Base-by-base conservation (phyloP, 2,329 filamentous ascomycete genomes). In the Venturia oleaginea region DNA sequence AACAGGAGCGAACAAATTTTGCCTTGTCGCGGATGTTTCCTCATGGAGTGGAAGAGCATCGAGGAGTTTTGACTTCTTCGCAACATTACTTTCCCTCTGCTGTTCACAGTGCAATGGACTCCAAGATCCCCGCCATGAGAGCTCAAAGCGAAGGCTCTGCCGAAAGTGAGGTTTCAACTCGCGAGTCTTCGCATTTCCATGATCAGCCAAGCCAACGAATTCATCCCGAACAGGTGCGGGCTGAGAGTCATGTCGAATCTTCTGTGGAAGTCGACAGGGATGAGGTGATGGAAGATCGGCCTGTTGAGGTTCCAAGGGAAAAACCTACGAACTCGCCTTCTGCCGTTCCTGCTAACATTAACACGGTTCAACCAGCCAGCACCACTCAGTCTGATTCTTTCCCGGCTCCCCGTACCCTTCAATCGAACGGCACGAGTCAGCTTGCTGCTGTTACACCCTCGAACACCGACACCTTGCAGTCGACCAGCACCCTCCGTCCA, bases 11-110 rank as follows among this genome's bases (percentile, higher is more conserved):
- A 24, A 63, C 60, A 10, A 4, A 68, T 24, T 67, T 66, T 1
- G 73, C 76, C 60, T 72, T 76, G 70, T 70, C 70, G 30, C 72
- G 72, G 64, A 75, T 76, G 63, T 76, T 76, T 38, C 75, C 75
- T 0, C 67, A 69, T 7, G 75, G 75, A 17, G 51, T 76, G 0
- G 71, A 75, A 11, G 70, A 71, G 34, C 46, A 65, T 48, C 42
- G 48, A n/a, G 55, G 43, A 24, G 43, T 51, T 8, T 54, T 61
- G n/a, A 63, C 66, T 30, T 65, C 51, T 43, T 60, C 64, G 24
- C 63, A 67, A 22, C 66, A 67, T 11, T 66, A 62, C 63, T 67
- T 66, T 62, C 65, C 63, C 15, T 62, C 42, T 40, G 13, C 22
- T n/a, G 40, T 40, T n/a, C 54, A 62, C 30, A 42, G 59, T 43